phyloP scores from a whole-genome alignment of 2,329 filamentous ascomycete species.

The Leptographium galeiforme region DNA sequence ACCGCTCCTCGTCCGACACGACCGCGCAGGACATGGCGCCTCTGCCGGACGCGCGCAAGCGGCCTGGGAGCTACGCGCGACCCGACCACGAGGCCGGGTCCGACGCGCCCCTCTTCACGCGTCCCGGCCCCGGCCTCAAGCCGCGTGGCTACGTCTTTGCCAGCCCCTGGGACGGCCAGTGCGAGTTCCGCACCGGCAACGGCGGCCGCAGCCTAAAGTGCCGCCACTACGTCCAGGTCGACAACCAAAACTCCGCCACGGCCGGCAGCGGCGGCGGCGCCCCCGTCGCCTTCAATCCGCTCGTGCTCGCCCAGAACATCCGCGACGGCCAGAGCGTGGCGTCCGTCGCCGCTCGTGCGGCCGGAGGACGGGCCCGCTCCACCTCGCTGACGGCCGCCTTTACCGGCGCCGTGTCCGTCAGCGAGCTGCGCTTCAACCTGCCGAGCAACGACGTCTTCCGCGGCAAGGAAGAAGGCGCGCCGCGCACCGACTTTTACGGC shows the following conservation, averaged over 20 bases:
- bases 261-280: slow-evolving; percentile 10
- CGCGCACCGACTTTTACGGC: slow-evolving; percentile 11
- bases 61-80: not conserved
- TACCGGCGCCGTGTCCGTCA: slow-evolving; percentile 40
- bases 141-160: slow-evolving; percentile 62
- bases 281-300: slow-evolving; percentile 27
- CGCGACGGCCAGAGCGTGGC: slow-evolving; percentile 16
- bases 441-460: slow-evolving; percentile 42
- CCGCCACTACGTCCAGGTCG: slow-evolving; percentile 47
- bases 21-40: not conserved
- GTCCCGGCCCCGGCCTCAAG: slow-evolving; percentile 33
- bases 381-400: slow-evolving; percentile 15
- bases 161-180: slow-evolving; percentile 78
- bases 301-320: slow-evolving; percentile 23
- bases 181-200: slow-evolving; percentile 70
- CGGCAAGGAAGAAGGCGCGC: not conserved
- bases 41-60: not conserved
- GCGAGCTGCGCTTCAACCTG: slow-evolving; percentile 83
- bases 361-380: slow-evolving; percentile 11
- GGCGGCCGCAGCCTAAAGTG: slow-evolving; percentile 64
- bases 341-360: slow-evolving; percentile 7
- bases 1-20: slow-evolving; percentile 2
- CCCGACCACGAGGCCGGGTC: not conserved
- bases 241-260: not conserved
- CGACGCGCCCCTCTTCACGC: slow-evolving; percentile 19